Conservation (phyloP, 306 rosid species). For the Abrus precatorius region DNA sequence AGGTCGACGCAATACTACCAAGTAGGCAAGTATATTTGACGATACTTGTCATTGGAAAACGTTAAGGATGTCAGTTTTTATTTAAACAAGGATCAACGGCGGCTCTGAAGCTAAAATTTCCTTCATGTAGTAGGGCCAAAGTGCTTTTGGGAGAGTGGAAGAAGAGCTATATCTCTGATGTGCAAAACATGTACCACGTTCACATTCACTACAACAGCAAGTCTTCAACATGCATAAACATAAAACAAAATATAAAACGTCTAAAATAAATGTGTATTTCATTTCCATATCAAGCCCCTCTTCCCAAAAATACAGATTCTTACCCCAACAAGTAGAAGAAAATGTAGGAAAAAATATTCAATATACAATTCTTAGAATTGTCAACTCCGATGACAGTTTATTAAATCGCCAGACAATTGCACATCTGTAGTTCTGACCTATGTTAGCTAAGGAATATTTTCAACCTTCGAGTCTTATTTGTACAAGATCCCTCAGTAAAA, state of each 20-base stretch:
- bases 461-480: conserved; percentile 37
- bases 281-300: neutral
- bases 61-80: neutral
- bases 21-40: neutral
- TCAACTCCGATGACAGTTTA: conserved; percentile 3
- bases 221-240: neutral
- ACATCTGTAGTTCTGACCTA: conserved; percentile 30
- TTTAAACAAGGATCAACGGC: neutral
- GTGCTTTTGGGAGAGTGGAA: neutral
- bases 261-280: neutral
- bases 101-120: neutral
- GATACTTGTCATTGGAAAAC: neutral
- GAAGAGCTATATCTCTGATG: neutral
- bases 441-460: conserved; percentile 12
- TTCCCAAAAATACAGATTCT: neutral
- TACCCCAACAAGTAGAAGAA: neutral
- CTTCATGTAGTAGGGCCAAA: neutral
- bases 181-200: conserved; percentile 11
- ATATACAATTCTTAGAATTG: conserved; percentile 4
- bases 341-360: neutral
- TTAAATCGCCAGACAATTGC: conserved; percentile 1
- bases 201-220: neutral
- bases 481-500: conserved; percentile 14
- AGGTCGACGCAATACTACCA: no score
- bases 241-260: neutral